phyloP scores from a whole-genome alignment of 306 rosid genomes.

The Dalbergia cultrata region DNA sequence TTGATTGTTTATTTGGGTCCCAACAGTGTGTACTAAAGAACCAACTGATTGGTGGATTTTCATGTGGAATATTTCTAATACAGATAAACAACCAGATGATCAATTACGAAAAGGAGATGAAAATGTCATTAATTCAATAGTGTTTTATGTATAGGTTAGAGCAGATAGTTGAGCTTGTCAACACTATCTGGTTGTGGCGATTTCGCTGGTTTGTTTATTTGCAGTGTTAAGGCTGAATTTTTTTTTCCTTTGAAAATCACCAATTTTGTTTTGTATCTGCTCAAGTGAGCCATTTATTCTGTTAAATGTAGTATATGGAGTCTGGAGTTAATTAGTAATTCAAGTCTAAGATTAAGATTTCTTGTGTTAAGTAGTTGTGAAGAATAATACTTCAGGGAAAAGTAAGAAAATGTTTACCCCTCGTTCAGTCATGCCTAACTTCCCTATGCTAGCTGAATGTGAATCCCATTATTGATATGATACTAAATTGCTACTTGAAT shows the following conservation, averaged over 20 bases:
- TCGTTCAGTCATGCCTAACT: constrained; percentile 8
- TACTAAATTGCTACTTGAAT: constrained; percentile 44
- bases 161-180: not conserved
- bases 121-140: constrained; percentile 9
- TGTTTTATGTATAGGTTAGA: not conserved
- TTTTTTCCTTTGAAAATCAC: not conserved
- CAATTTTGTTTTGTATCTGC: not conserved
- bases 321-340: constrained; percentile 6
- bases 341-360: constrained; percentile 15
- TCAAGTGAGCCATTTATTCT: not conserved
- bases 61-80: not conserved
- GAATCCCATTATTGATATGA: constrained; percentile 28
- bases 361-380: constrained; percentile 22
- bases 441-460: constrained; percentile 5
- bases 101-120: constrained; percentile 1
- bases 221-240: constrained; percentile 25
- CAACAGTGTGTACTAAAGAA: not conserved
- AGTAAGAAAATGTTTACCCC: not conserved
- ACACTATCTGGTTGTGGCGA: not conserved
- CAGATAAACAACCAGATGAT: constrained; percentile 19
- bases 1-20: constrained; percentile 9
- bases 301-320: constrained; percentile 7
- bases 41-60: constrained; percentile 7
- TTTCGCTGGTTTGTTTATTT: not conserved
- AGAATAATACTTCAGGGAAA: constrained; percentile 13